Percentiles rank a stretch among this genome's conserved stretches.
phyloP scores from a whole-genome alignment of 225 moss, liverwort and hornwort species.

The Pseudoscleropodium purum region DNA sequence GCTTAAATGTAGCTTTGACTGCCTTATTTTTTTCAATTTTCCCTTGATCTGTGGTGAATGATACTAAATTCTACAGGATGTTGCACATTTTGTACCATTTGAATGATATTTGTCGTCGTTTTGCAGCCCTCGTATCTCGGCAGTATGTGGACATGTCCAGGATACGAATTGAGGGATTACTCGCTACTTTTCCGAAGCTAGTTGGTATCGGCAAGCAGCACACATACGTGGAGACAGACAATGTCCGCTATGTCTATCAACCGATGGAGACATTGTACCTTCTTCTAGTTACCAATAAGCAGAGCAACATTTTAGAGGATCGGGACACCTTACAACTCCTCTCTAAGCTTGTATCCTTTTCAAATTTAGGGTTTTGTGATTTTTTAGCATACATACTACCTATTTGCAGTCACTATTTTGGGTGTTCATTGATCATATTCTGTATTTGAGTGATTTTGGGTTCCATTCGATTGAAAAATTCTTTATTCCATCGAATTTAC shows the following conservation, averaged over 20 bases:
- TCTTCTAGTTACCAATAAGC: conserved; percentile 87
- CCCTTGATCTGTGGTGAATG: background rate
- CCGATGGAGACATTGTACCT: conserved; percentile 94
- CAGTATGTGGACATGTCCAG: conserved; percentile 96
- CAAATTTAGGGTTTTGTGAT: background rate
- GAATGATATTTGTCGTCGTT: background rate
- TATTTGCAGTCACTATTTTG: background rate
- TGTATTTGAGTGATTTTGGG: background rate
- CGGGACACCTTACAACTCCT: conserved; percentile 81
- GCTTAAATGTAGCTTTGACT: background rate
- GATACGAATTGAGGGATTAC: conserved; percentile 86
- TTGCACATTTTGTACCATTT: background rate
- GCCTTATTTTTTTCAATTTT: background rate
- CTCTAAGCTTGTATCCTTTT: conserved; percentile 87
- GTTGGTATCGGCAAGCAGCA: conserved; percentile 92
- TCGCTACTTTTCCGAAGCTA: conserved; percentile 92
- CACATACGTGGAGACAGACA: conserved; percentile 94
- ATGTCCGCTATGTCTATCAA: conserved; percentile 91
- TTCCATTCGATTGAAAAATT: background rate
- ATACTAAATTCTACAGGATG: background rate
- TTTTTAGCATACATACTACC: background rate
- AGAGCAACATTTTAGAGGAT: conserved; percentile 97
- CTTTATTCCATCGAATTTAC: background rate
- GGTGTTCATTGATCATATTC: background rate
- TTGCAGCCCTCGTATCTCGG: conserved; percentile 92